These are phyloP conservation scores for Lentinula guzmanii DNA, from an alignment of 768 basidiomycete species.

Conservation along the genomic window DNA sequence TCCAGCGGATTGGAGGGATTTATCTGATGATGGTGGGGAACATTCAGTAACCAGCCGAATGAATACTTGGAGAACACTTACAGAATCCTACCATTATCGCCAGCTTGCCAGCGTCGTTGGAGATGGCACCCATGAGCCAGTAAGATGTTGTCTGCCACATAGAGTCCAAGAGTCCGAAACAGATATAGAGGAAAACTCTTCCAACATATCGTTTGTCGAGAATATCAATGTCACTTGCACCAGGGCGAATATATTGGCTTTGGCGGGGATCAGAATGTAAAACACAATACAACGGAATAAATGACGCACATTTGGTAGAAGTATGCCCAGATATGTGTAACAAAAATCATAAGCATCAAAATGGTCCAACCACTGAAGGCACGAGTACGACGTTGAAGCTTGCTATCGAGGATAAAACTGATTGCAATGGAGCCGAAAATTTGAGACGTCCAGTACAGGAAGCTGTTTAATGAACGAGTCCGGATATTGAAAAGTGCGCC, in stretches of 20 bases:
- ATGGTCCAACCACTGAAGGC: slow-evolving; percentile 67
- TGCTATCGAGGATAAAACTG: slow-evolving; percentile 60
- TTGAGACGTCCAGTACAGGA: slow-evolving; percentile 78
- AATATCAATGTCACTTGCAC: slow-evolving; percentile 49
- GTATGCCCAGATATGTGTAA: slow-evolving; percentile 71
- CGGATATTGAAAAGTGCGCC: slow-evolving; percentile 78
- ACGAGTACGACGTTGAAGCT: slow-evolving; percentile 56
- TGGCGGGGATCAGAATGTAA: not conserved
- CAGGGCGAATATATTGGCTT: slow-evolving; percentile 25
- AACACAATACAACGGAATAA: not conserved
- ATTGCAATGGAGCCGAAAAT: slow-evolving; percentile 71
- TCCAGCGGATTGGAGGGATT: slow-evolving; percentile 73
- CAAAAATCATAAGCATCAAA: slow-evolving; percentile 57
- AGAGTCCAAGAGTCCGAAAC: slow-evolving; percentile 70
- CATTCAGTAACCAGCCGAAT: not conserved
- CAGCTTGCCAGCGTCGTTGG: slow-evolving; percentile 73
- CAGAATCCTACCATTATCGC: slow-evolving; percentile 81
- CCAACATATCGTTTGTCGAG: slow-evolving; percentile 46
- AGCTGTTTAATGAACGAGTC: slow-evolving; percentile 67
- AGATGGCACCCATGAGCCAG: slow-evolving; percentile 84
- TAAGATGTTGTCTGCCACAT: slow-evolving; percentile 85
- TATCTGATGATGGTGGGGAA: slow-evolving; percentile 32
- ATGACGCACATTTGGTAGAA: slow-evolving; percentile 65
- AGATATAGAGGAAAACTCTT: slow-evolving; percentile 58
- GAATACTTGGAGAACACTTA: slow-evolving; percentile 27